Evolutionary conservation across 1,284 basidiomycete species (phyloP), one percentile per base, ranked within the genome.

Genomic region (Boletus semigastroideus): DNA sequence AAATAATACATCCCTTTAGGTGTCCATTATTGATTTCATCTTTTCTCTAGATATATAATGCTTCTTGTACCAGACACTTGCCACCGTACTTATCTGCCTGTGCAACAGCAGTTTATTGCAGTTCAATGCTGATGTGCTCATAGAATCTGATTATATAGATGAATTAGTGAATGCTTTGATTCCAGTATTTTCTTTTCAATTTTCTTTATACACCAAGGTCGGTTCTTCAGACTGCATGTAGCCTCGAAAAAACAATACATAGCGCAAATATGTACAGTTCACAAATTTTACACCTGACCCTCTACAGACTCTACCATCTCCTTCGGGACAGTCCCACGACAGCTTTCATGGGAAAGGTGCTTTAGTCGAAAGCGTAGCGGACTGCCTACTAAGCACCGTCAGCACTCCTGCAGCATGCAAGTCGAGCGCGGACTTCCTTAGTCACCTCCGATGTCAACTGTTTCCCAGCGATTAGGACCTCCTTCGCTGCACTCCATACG

Each of bases 281-380:
- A 16, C 20, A 19, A 13, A 7, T 28, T 20, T 25, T 11, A 27
- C n/a, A n/a, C n/a, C n/a, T 37, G 25, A 25, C 22, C 44, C 22
- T 14, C 11, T 34, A 25, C 12, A 49, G 20, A 25, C 36, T 30
- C 25, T 31, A 52, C 52, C 17, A 58, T 55, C 48, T 61, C 60
- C 54, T 52, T 58, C 48, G 67, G 17, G 31, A 68, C 57, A 19
- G 56, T 53, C 28, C 57, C 60, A 28, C 50, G 50, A 7, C 46
- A 56, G 34, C 56, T 67, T 48, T 67, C 68, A 20, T 69, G 54
- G 38, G 57, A 53, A 37, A 68, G 49, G 37, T 49, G 53, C 37
- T 41, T 60, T 22, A 67, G 28, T 69, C 63, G 69, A 54, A 47
- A 48, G 34, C 52, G 50, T 27, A 58, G 46, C 45, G 38, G 48